These are phyloP conservation scores for Apiotrichum veenhuisii DNA, from an alignment of 1,284 basidiomycete genomes.

Conservation along the genomic window DNA sequence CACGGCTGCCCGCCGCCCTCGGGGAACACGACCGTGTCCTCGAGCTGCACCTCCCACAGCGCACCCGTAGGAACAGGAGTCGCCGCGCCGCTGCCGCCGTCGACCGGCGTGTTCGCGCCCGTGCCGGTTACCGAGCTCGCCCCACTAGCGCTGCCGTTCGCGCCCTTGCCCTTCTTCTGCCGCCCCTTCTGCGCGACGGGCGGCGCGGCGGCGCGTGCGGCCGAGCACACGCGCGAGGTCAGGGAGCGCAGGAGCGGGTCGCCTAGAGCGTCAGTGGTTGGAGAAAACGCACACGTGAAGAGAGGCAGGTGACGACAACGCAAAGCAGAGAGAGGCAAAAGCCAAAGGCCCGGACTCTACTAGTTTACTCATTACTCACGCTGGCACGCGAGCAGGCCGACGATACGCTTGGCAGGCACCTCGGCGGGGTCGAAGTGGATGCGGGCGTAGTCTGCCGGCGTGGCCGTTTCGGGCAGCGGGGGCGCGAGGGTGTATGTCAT, in stretches of 20 bases:
- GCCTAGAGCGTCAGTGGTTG: slow-evolving; percentile 25
- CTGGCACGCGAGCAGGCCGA: slow-evolving; percentile 51
- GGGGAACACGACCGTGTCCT: slow-evolving; percentile 82
- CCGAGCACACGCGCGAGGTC: slow-evolving; percentile 29
- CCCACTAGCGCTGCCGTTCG: background rate
- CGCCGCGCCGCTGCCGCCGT: background rate
- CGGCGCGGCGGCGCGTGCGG: slow-evolving; percentile 23
- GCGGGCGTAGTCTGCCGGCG: slow-evolving; percentile 43
- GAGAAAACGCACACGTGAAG: no score
- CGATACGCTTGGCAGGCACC: slow-evolving; percentile 42
- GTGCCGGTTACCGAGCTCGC: slow-evolving; percentile 1
- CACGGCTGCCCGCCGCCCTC: slow-evolving; percentile 79
- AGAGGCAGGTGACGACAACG: background rate
- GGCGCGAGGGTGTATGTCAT: slow-evolving; percentile 37
- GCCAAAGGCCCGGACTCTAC: background rate
- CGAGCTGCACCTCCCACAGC: slow-evolving; percentile 58
- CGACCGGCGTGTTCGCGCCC: slow-evolving; percentile 1
- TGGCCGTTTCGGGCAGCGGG: slow-evolving; percentile 28
- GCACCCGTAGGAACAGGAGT: slow-evolving; percentile 20
- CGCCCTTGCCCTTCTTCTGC: slow-evolving; percentile 31
- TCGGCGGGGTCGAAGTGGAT: slow-evolving; percentile 43
- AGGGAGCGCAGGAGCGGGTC: slow-evolving; percentile 45
- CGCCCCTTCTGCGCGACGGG: slow-evolving; percentile 40
- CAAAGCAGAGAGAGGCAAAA: no score
- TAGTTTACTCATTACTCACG: slow-evolving; percentile 34